Evolutionary conservation across 352 stramenopile species (phyloP).

Genomic region (Blastocystis sp.): DNA sequence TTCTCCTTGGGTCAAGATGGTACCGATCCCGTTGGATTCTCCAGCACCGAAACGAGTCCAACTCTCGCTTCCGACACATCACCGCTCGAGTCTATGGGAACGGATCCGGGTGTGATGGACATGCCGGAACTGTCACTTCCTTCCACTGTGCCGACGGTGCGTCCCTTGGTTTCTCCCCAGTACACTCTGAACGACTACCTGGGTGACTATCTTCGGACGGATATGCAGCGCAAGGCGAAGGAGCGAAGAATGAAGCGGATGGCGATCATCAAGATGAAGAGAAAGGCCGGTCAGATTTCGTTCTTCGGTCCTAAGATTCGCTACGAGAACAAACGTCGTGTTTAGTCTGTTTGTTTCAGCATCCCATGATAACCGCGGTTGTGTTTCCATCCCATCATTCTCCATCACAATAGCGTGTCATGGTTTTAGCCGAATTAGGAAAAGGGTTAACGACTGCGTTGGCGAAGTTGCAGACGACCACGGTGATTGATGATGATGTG

Average conservation of each 20-base stretch:
- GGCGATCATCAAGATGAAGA: constrained; percentile 22
- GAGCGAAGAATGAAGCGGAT: constrained; percentile 33
- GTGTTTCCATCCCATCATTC: background rate
- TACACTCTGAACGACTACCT: background rate
- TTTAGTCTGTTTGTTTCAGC: background rate
- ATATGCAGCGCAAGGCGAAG: background rate
- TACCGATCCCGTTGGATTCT: background rate
- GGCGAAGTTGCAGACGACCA: constrained; percentile 73
- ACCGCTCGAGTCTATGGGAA: background rate
- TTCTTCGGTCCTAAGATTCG: background rate
- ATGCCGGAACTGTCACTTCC: background rate
- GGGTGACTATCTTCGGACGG: background rate
- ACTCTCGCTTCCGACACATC: background rate
- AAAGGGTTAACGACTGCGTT: constrained; percentile 74
- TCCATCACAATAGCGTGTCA: constrained; percentile 57
- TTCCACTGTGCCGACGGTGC: background rate
- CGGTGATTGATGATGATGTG: constrained; percentile 76
- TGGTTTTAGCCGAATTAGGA: constrained; percentile 77
- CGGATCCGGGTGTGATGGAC: background rate
- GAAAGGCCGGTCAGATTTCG: constrained; percentile 10
- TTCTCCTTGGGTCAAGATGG: background rate
- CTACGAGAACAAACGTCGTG: constrained; percentile 27
- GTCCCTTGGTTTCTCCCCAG: background rate
- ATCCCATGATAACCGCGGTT: background rate
- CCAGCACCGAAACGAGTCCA: background rate